Conservation (phyloP, 1,284 basidiomycete genomes). For the Phellopilus nigrolimitatus region DNA sequence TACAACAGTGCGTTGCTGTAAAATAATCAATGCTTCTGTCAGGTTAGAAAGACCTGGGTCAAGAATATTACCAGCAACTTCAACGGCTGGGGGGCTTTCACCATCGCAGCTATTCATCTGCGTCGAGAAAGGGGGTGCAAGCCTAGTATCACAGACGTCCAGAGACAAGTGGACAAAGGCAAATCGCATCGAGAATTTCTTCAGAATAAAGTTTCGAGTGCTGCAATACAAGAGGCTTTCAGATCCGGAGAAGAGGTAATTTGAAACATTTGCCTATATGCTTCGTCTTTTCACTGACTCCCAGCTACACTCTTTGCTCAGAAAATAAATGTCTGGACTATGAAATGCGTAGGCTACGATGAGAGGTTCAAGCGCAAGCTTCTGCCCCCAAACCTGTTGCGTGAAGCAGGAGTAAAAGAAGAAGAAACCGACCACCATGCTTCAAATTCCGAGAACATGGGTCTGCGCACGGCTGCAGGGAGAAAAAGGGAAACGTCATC, state of each 20-base stretch:
- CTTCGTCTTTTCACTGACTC: too few relatives aligned
- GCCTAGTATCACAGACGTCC: constrained; percentile 24
- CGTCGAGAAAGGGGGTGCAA: constrained; percentile 21
- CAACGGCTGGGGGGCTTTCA: constrained; percentile 24
- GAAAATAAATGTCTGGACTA: not conserved
- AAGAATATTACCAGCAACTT: constrained; percentile 21
- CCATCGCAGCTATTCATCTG: constrained; percentile 23
- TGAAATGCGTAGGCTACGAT: constrained; percentile 10
- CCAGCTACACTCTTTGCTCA: too few relatives aligned
- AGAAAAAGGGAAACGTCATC: not conserved
- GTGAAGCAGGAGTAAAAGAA: too few relatives aligned
- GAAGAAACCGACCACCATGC: too few relatives aligned
- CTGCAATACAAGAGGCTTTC: not conserved
- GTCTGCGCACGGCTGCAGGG: not conserved
- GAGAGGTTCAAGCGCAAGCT: constrained; percentile 2
- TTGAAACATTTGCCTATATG: too few relatives aligned
- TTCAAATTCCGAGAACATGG: too few relatives aligned
- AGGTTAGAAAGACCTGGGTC: constrained; percentile 23
- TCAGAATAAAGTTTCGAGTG: not conserved
- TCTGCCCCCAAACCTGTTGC: too few relatives aligned
- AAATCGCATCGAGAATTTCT: not conserved
- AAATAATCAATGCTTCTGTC: not conserved
- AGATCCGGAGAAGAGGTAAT: too few relatives aligned
- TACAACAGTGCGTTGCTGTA: not conserved
- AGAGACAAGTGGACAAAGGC: constrained; percentile 6